These are phyloP conservation scores for Ustilago tritici DNA, from an alignment of 1,284 basidiomycete genomes.

Conservation along the genomic window DNA sequence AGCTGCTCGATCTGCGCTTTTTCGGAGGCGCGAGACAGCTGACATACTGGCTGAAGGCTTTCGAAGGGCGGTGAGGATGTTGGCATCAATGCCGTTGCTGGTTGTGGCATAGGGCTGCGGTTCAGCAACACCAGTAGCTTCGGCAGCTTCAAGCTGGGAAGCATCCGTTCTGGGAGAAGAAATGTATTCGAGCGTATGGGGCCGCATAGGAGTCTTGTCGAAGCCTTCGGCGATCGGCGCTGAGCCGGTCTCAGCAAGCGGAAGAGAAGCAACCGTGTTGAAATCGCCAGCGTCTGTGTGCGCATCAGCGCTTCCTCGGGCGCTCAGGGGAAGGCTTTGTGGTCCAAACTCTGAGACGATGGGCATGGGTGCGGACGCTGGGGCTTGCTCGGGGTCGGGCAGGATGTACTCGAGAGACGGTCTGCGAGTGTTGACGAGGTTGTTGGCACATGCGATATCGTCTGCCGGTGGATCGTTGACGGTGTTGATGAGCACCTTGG, in stretches of 20 bases:
- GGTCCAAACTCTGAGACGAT: conserved; percentile 20
- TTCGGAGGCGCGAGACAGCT: conserved; percentile 21
- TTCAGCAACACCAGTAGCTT: background rate
- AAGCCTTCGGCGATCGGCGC: background rate
- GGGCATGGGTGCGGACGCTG: background rate
- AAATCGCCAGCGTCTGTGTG: conserved; percentile 20
- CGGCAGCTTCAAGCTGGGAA: background rate
- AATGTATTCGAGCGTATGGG: conserved; percentile 18
- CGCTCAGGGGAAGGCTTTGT: conserved; percentile 37
- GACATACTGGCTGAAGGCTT: conserved; percentile 46
- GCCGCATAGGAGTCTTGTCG: conserved; percentile 12
- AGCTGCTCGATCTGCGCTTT: conserved; percentile 7
- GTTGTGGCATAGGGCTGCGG: background rate
- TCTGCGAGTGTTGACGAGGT: conserved; percentile 13
- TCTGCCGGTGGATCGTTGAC: conserved; percentile 2
- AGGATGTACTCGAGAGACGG: conserved; percentile 40
- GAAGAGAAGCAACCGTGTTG: conserved; percentile 22
- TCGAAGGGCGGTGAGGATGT: conserved; percentile 33
- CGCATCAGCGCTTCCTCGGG: conserved; percentile 21
- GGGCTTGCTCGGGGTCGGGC: conserved; percentile 5
- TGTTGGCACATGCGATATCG: background rate
- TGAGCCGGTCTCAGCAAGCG: background rate
- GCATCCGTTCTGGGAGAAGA: conserved; percentile 13
- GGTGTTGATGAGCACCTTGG: conserved; percentile 35
- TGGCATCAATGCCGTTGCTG: conserved; percentile 23